These are phyloP conservation scores for Harrya chromipes DNA, from an alignment of 768 basidiomycete species.

Conservation along the genomic window DNA sequence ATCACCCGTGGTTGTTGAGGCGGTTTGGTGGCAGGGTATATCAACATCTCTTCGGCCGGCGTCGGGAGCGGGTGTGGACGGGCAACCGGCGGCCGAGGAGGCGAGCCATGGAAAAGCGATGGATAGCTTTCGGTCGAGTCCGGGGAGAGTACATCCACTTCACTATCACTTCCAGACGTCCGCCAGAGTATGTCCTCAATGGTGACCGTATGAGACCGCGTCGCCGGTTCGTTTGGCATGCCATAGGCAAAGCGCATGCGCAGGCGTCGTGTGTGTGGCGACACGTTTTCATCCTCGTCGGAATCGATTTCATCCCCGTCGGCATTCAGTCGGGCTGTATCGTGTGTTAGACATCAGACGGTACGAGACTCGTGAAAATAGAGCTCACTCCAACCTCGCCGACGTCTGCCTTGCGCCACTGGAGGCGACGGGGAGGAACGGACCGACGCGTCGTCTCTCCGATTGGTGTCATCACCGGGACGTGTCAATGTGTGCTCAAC, in stretches of 20 bases:
- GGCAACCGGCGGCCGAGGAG: constrained; percentile 10
- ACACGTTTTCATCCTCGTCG: constrained; percentile 50
- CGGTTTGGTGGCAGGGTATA: constrained; percentile 15
- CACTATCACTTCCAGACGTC: constrained; percentile 24
- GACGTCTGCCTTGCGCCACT: constrained; percentile 23
- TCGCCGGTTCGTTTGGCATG: constrained; percentile 21
- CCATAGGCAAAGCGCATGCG: constrained; percentile 36
- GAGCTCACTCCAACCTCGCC: constrained; percentile 34
- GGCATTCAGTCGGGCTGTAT: constrained; percentile 37
- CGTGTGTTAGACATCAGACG: constrained; percentile 6
- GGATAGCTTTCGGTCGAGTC: constrained; percentile 20
- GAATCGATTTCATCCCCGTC: constrained; percentile 65
- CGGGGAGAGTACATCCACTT: constrained; percentile 15
- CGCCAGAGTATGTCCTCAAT: constrained; percentile 24
- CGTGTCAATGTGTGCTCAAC: constrained; percentile 4
- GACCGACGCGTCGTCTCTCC: constrained; percentile 8
- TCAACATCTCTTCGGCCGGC: constrained; percentile 51
- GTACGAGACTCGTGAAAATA: neutral
- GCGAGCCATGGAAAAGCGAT: constrained; percentile 11
- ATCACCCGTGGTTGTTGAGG: constrained; percentile 10
- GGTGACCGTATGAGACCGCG: constrained; percentile 28
- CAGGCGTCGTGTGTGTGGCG: constrained; percentile 52
- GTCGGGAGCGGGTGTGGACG: constrained; percentile 52
- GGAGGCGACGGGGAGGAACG: constrained; percentile 12
- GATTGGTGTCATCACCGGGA: constrained; percentile 1